Evolutionary conservation across 2,329 filamentous ascomycete genomes (phyloP).

Genomic region (Penicillium decumbens): DNA sequence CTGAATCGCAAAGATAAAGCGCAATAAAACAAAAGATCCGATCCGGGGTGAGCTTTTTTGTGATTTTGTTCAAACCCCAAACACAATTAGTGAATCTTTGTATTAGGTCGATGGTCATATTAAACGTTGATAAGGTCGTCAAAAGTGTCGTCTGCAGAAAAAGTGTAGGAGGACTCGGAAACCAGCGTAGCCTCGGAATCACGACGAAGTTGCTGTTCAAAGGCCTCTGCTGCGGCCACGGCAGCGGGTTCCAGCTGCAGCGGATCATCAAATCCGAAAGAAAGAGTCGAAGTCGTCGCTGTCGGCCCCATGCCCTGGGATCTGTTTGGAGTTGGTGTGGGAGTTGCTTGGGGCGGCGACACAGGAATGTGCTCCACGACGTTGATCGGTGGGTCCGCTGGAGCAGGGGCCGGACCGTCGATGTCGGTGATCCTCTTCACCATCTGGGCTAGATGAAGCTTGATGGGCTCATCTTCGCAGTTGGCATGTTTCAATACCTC

Average conservation of each 20-base stretch:
- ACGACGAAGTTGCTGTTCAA: conserved; percentile 30
- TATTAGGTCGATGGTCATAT: background rate
- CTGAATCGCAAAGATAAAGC: conserved; percentile 11
- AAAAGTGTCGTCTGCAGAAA: conserved; percentile 31
- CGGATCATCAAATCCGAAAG: conserved; percentile 34
- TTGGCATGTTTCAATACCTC: conserved; percentile 39
- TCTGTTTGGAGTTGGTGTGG: conserved; percentile 5
- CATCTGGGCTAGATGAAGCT: conserved; percentile 36
- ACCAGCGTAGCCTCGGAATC: conserved; percentile 28
- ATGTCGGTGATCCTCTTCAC: conserved; percentile 35
- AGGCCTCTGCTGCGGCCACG: conserved; percentile 13
- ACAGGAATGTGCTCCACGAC: conserved; percentile 11
- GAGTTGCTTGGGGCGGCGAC: conserved; percentile 13
- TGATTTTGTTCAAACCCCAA: background rate
- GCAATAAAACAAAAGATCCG: background rate
- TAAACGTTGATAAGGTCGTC: conserved; percentile 34
- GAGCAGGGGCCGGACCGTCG: conserved; percentile 13
- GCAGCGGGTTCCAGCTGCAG: conserved; percentile 25
- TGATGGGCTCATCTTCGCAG: conserved; percentile 38
- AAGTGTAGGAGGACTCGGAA: conserved; percentile 28
- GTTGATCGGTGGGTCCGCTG: conserved; percentile 5
- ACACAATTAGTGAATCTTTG: background rate
- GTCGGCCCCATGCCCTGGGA: background rate
- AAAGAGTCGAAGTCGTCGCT: conserved; percentile 16
- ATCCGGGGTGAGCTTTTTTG: background rate